Conservation (phyloP, 345 rosid genomes). For the Murraya koenigii region DNA sequence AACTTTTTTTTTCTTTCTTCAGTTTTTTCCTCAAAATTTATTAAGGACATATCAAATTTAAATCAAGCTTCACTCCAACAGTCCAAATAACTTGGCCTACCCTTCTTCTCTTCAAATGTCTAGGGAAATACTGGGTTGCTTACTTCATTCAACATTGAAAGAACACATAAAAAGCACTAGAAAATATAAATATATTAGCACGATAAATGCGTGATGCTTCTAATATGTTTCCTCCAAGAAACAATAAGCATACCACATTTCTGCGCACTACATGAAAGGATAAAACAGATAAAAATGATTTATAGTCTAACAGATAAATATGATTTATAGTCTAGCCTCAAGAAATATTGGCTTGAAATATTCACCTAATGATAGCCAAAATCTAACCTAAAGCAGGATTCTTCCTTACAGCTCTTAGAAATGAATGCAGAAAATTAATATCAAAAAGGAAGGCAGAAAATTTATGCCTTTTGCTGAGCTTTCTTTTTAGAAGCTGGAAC, state of each 20-base stretch:
- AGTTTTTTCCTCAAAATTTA: neutral
- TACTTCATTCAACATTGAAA: neutral
- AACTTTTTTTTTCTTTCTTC: neutral
- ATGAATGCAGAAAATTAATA: neutral
- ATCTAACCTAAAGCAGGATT: neutral
- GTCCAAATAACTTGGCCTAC: constrained; percentile 1
- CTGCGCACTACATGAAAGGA: neutral
- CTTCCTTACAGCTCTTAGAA: neutral
- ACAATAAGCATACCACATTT: neutral
- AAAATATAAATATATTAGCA: neutral
- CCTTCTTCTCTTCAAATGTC: neutral
- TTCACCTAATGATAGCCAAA: neutral
- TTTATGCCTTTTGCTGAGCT: constrained; percentile 53
- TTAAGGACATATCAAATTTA: neutral
- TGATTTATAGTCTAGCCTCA: neutral
- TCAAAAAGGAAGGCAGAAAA: constrained; percentile 11
- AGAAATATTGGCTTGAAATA: neutral
- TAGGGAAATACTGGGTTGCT: neutral
- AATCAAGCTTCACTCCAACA: neutral
- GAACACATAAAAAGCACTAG: constrained; percentile 1
- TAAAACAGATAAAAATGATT: neutral
- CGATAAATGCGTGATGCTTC: neutral
- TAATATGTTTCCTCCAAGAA: neutral
- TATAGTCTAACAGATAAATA: neutral
- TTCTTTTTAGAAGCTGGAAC: constrained; percentile 49